Evolutionary conservation across 2,329 filamentous ascomycete species (phyloP).

Genomic region (Dichotomopilus funicola): DNA sequence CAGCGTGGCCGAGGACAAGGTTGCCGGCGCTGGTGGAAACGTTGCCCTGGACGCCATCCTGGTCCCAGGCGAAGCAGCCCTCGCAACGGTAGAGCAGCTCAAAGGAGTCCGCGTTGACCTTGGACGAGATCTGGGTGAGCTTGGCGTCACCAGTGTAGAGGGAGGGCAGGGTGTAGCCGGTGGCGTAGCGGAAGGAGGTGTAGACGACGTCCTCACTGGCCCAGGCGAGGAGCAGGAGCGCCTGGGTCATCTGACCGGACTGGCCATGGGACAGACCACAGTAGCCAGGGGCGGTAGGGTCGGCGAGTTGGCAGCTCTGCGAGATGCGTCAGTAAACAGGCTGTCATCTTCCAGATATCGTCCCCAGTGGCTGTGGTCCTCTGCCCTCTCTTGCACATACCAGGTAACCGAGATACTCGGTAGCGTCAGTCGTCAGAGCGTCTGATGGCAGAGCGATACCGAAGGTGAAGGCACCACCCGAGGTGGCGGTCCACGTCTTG

Average conservation of each 20-base stretch:
- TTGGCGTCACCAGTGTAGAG: slow-evolving; percentile 56
- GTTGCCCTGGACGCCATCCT: slow-evolving; percentile 38
- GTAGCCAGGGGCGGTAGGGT: slow-evolving; percentile 46
- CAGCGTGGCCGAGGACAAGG: slow-evolving; percentile 51
- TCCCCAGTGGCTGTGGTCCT: neutral
- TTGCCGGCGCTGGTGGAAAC: slow-evolving; percentile 39
- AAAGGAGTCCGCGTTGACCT: slow-evolving; percentile 52
- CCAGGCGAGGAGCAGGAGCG: slow-evolving; percentile 53
- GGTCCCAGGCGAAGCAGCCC: slow-evolving; percentile 48
- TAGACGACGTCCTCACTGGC: slow-evolving; percentile 46
- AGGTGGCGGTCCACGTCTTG: slow-evolving; percentile 20
- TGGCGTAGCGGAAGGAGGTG: slow-evolving; percentile 51
- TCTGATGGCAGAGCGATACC: slow-evolving; percentile 48
- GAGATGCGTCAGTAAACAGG: slow-evolving; percentile 4
- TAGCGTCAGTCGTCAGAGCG: slow-evolving; percentile 40
- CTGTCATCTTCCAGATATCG: no score
- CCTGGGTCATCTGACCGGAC: slow-evolving; percentile 48
- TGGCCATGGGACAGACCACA: slow-evolving; percentile 49
- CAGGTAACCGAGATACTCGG: slow-evolving; percentile 54
- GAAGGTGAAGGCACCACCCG: slow-evolving; percentile 29
- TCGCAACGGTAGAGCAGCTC: slow-evolving; percentile 60
- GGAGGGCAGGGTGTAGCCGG: slow-evolving; percentile 52
- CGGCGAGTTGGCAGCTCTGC: slow-evolving; percentile 41
- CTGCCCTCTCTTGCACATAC: slow-evolving; percentile 20
- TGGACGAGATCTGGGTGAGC: slow-evolving; percentile 53